Evolutionary conservation across 2,329 filamentous ascomycete species (phyloP).

Genomic region (Setomelanomma holmii): DNA sequence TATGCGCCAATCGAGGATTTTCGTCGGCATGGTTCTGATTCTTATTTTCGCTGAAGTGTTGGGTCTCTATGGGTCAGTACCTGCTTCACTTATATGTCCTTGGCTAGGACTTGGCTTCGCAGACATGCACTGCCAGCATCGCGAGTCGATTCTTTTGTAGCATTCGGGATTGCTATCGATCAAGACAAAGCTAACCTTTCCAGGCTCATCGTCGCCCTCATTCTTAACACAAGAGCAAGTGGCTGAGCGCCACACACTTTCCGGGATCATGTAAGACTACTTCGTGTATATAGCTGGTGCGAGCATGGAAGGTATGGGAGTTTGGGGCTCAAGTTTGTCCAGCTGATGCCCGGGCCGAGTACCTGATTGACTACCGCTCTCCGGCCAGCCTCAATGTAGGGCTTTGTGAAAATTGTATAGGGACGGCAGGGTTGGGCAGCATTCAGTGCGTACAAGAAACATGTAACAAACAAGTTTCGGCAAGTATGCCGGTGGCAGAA

Average conservation of each 20-base stretch:
- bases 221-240: slow-evolving; percentile 87
- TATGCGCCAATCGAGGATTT: slow-evolving; percentile 95
- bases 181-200: background rate
- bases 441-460: slow-evolving; percentile 4
- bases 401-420: slow-evolving; percentile 5
- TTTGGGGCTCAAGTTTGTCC: slow-evolving; percentile 15
- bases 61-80: slow-evolving; percentile 87
- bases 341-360: slow-evolving; percentile 9
- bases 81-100: too few species aligned
- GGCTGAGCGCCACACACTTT: slow-evolving; percentile 52
- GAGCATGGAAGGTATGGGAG: slow-evolving; percentile 31
- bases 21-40: slow-evolving; percentile 98
- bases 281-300: slow-evolving; percentile 27
- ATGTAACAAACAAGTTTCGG: background rate
- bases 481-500: background rate
- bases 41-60: slow-evolving; percentile 98
- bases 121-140: background rate
- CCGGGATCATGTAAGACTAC: slow-evolving; percentile 38
- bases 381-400: slow-evolving; percentile 5
- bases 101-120: background rate
- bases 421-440: slow-evolving; percentile 14
- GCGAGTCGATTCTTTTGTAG: background rate
- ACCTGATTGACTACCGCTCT: slow-evolving; percentile 9
- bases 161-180: background rate
- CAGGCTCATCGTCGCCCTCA: slow-evolving; percentile 86